phyloP scores from a whole-genome alignment of 371 early-diverging fungal species.

The Chytridiales sp. region DNA sequence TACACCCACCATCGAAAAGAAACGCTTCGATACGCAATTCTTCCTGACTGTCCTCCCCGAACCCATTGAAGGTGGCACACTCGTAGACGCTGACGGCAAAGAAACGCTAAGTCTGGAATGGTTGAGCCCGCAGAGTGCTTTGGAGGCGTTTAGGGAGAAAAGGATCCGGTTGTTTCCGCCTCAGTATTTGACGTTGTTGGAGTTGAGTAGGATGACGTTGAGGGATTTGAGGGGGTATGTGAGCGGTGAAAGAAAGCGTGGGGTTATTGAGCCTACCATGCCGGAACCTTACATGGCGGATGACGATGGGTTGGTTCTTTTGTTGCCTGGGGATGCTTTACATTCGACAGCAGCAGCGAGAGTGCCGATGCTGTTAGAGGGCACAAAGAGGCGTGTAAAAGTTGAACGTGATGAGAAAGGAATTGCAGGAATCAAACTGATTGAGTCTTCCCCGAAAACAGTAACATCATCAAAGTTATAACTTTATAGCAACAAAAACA shows the following conservation, averaged over 20 bases:
- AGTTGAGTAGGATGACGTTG: slow-evolving; percentile 8
- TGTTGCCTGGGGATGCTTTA: slow-evolving; percentile 12
- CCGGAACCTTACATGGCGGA: slow-evolving; percentile 11
- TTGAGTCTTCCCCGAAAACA: no score
- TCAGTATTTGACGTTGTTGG: slow-evolving; percentile 23
- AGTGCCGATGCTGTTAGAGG: no score
- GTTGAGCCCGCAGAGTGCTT: slow-evolving; percentile 66
- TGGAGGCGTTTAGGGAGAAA: slow-evolving; percentile 37
- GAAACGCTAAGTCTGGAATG: slow-evolving; percentile 68
- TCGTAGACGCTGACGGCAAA: slow-evolving; percentile 55
- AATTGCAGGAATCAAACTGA: no score
- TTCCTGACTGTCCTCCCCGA: slow-evolving; percentile 58
- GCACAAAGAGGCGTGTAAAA: no score
- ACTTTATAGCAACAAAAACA: no score
- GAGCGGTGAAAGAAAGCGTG: neutral
- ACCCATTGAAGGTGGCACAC: slow-evolving; percentile 11
- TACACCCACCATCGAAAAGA: slow-evolving; percentile 60
- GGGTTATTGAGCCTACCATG: neutral
- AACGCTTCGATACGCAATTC: slow-evolving; percentile 76
- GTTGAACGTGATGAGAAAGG: no score
- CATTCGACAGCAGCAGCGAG: no score
- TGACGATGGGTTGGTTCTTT: slow-evolving; percentile 11
- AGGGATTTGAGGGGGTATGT: slow-evolving; percentile 8
- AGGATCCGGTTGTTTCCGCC: slow-evolving; percentile 25
- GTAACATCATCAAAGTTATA: no score